phyloP scores from a whole-genome alignment of 305 asterid species.

The Fraxinus dipetala region DNA sequence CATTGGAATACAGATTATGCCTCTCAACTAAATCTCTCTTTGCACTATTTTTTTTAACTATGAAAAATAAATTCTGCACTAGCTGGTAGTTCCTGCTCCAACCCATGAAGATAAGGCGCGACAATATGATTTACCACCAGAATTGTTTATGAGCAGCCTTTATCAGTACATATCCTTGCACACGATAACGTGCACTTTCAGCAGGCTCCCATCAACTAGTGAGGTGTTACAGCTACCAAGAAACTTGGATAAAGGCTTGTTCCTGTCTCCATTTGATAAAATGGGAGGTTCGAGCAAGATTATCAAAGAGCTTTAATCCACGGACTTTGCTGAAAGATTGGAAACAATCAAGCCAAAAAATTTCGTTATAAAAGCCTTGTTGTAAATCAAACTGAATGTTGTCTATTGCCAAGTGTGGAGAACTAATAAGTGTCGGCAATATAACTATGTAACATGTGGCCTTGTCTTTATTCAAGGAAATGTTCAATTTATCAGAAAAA shows the following conservation, averaged over 20 bases:
- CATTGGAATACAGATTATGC: too few relatives aligned
- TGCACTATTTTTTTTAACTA: too few relatives aligned
- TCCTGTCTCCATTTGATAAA: neutral
- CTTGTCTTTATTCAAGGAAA: neutral
- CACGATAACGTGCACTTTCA: neutral
- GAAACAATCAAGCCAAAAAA: neutral
- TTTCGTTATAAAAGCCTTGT: neutral
- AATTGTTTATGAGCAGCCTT: too few relatives aligned
- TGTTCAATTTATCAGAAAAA: neutral
- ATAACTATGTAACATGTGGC: neutral
- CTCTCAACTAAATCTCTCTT: too few relatives aligned
- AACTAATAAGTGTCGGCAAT: neutral
- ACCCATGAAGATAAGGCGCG: too few relatives aligned
- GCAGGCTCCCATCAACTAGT: neutral
- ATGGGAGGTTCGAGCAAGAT: neutral
- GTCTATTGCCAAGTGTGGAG: neutral
- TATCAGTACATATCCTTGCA: too few relatives aligned
- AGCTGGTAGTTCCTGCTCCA: too few relatives aligned
- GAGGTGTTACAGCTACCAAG: neutral
- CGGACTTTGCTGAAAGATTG: neutral
- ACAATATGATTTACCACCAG: too few relatives aligned
- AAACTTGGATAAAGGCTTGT: neutral
- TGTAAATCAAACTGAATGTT: neutral
- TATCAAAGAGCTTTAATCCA: neutral
- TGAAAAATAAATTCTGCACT: too few relatives aligned